Evolutionary conservation across 129 eudicot species (phyloP).

Genomic region (Centella asiatica): DNA sequence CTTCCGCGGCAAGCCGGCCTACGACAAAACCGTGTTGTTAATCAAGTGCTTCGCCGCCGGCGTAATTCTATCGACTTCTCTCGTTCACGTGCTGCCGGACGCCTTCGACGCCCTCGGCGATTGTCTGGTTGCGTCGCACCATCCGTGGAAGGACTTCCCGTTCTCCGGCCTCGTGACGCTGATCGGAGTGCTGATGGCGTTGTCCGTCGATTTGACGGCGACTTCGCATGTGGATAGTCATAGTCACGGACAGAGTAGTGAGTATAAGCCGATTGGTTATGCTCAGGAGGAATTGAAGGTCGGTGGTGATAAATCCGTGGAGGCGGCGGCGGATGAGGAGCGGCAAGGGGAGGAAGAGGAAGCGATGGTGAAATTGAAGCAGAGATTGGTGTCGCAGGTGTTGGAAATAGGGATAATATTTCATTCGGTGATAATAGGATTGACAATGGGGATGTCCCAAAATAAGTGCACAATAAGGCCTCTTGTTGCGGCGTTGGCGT

Average conservation of each 20-base stretch:
- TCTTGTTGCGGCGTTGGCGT: conserved; percentile 67
- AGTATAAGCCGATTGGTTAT: conserved; percentile 6
- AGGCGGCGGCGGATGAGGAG: conserved; percentile 11
- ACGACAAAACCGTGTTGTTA: conserved; percentile 51
- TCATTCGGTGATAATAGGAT: conserved; percentile 74
- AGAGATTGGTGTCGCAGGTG: conserved; percentile 65
- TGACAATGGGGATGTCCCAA: conserved; percentile 83
- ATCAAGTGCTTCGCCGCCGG: conserved; percentile 92
- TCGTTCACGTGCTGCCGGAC: conserved; percentile 78
- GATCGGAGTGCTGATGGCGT: conserved; percentile 50
- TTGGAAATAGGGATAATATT: conserved; percentile 81
- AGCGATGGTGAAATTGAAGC: conserved; percentile 51
- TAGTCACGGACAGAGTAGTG: conserved; percentile 14
- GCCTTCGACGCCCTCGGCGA: conserved; percentile 61
- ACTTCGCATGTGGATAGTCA: conserved; percentile 52
- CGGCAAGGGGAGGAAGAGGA: conserved; percentile 29
- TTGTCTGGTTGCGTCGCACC: conserved; percentile 50
- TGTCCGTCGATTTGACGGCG: conserved; percentile 62
- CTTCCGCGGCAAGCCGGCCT: conserved; percentile 53
- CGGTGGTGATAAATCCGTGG: conserved; percentile 12
- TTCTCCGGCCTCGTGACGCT: conserved; percentile 59
- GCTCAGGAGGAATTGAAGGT: conserved; percentile 22
- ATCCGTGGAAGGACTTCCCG: conserved; percentile 79
- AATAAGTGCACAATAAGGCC: conserved; percentile 75
- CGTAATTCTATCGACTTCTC: conserved; percentile 63